Conservation (phyloP, 768 basidiomycete genomes). For the Leccinum broughii region DNA sequence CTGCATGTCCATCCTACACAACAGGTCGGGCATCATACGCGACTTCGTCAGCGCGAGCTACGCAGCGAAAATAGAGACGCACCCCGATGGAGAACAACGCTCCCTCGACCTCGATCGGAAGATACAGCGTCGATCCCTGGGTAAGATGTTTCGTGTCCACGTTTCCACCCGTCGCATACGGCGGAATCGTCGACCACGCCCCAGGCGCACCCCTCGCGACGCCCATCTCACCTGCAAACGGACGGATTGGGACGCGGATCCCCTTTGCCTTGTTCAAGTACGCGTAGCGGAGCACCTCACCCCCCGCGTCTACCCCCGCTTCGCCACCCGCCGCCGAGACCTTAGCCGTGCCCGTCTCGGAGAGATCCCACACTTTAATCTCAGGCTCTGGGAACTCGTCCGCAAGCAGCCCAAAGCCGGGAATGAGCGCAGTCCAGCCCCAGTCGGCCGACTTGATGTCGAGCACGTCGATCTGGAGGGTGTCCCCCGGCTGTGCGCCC, state of each 20-base stretch:
- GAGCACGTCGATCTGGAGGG: conserved; percentile 59
- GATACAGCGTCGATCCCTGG: conserved; percentile 54
- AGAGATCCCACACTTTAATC: conserved; percentile 56
- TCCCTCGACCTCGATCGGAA: conserved; percentile 60
- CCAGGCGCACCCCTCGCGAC: conserved; percentile 52
- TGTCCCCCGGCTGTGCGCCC: conserved; percentile 54
- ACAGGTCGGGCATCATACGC: not conserved
- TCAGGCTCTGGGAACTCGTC: conserved; percentile 55
- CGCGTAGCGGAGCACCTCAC: conserved; percentile 32
- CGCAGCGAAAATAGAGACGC: not conserved
- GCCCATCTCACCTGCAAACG: conserved; percentile 68
- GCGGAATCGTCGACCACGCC: conserved; percentile 61
- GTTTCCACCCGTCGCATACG: conserved; percentile 61
- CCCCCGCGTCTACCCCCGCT: conserved; percentile 4
- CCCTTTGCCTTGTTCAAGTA: conserved; percentile 50
- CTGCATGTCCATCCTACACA: conserved; percentile 61
- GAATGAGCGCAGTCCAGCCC: conserved; percentile 64
- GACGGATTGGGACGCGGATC: conserved; percentile 51
- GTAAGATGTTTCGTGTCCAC: conserved; percentile 59
- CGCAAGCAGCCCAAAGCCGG: conserved; percentile 57
- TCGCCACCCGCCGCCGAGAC: too few relatives aligned
- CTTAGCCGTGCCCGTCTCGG: conserved; percentile 18
- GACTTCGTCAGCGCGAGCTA: not conserved
- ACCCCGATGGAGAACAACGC: conserved; percentile 64
- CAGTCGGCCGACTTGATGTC: conserved; percentile 53